A percentile compares a stretch with the other conserved stretches of the same genome.
Conservation (phyloP, 2,329 filamentous ascomycete species). For the Neodidymelliopsis sp. region DNA sequence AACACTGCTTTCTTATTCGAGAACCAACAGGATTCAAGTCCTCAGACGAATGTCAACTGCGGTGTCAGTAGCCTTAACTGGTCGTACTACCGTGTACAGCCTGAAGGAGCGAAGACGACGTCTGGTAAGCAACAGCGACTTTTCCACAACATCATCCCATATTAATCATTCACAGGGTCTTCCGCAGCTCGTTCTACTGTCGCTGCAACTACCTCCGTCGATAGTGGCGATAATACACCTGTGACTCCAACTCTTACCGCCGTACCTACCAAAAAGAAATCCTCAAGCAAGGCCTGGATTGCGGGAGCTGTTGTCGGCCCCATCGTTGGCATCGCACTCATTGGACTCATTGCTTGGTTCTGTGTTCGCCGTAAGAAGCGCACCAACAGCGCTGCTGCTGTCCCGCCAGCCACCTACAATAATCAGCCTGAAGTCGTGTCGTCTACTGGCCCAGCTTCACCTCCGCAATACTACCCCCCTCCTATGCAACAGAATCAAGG, state of each 20-base stretch:
- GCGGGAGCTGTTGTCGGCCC: slow-evolving; percentile 39
- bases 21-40: slow-evolving; percentile 29
- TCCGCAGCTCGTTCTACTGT: slow-evolving; percentile 6
- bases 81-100: slow-evolving; percentile 33
- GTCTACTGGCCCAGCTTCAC: slow-evolving; percentile 6
- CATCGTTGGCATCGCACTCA: slow-evolving; percentile 30
- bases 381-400: slow-evolving; percentile 11
- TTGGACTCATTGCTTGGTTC: slow-evolving; percentile 26
- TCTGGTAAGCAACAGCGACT: slow-evolving; percentile 5
- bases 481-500: slow-evolving; percentile 27
- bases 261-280: slow-evolving; percentile 8
- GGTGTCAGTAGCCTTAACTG: slow-evolving; percentile 30
- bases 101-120: slow-evolving; percentile 20
- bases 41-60: slow-evolving; percentile 37
- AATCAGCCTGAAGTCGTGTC: slow-evolving; percentile 7
- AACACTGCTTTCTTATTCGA: slow-evolving; percentile 38
- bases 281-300: slow-evolving; percentile 39
- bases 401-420: slow-evolving; percentile 11
- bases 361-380: slow-evolving; percentile 30
- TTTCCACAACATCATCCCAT: background rate
- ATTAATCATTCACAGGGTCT: slow-evolving; percentile 1
- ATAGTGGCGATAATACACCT: background rate
- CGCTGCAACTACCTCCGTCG: background rate
- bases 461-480: slow-evolving; percentile 27
- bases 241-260: background rate